phyloP scores from a whole-genome alignment of 2,329 filamentous ascomycete genomes.

The Gaeumannomyces sp. region DNA sequence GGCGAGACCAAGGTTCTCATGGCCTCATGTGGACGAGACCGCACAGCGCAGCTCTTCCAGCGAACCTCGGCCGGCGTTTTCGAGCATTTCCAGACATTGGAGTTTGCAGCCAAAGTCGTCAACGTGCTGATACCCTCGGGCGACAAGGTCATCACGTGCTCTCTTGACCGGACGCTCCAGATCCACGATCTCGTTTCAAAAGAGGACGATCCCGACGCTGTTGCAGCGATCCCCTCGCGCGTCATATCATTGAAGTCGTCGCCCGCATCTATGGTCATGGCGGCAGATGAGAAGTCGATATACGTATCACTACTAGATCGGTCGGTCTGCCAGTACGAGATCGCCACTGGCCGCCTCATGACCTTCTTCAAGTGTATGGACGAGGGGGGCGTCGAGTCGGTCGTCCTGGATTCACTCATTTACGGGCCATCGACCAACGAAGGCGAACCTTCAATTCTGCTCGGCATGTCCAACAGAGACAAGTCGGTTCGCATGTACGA shows the following conservation, averaged over 20 bases:
- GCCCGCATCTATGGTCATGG: constrained; percentile 75
- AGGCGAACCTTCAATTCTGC: constrained; percentile 56
- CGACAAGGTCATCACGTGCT: constrained; percentile 76
- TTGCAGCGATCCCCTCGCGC: constrained; percentile 71
- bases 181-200: constrained; percentile 71
- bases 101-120: constrained; percentile 82
- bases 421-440: constrained; percentile 50
- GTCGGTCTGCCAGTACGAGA: constrained; percentile 53
- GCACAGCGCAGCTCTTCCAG: constrained; percentile 87
- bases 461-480: constrained; percentile 89
- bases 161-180: constrained; percentile 80
- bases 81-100: constrained; percentile 82
- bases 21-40: constrained; percentile 79
- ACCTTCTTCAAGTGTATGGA: constrained; percentile 79
- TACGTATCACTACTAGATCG: constrained; percentile 57
- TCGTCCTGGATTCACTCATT: constrained; percentile 73
- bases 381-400: constrained; percentile 71
- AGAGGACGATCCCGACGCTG: constrained; percentile 54
- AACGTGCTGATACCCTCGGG: constrained; percentile 67
- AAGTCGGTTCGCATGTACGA: constrained; percentile 94
- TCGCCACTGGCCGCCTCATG: constrained; percentile 62
- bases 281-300: constrained; percentile 52
- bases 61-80: constrained; percentile 51
- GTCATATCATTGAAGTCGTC: constrained; percentile 81
- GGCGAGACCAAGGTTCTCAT: constrained; percentile 60